Base-by-base conservation (phyloP, 768 basidiomycete species). In the Lentinula guzmanii region DNA sequence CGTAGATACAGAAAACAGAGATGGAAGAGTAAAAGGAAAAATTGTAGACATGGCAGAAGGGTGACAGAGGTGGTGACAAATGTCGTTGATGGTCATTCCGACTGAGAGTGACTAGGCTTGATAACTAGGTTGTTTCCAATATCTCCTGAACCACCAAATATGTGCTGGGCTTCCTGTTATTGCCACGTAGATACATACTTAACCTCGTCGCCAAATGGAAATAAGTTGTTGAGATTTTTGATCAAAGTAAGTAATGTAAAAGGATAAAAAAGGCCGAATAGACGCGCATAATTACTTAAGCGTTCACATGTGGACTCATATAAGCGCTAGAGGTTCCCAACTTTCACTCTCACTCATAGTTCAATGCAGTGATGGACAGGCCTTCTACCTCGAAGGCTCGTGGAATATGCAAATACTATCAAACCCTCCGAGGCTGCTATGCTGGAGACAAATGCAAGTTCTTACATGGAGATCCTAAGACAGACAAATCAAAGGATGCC, bases 371-470 rank as follows among this genome's bases (percentile, higher is more conserved):
- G 18, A 77, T 76, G 75, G 71, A 75, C 60, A 82, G 89, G 46
- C 90, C 87, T 41, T 71, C 74, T 61, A 91, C 89, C 50, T 87
- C 87, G 41, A 91, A 85, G 68, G 71, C 89, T 10, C 80, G 90
- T 52, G 90, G 90, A 0, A 68, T 85, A 50, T 93, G 91, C 75
- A 77, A 76, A 55, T 92, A 88, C 69, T 90, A 89, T 68, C 72
- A 75, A 13, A 78, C 81, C 18, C 70, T 78, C 0, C 76, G 87
- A 53, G 91, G 91, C 7, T 93, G 91, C 73, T 89, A 84, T 63
- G 79, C 84, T 6, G 86, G 84, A 39, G 72, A 83, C 56, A 71
- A 71, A 5, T 93, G 91, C 84, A 91, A 89, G 76, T 93, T 92
- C 71, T 76, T 89, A 10, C 91, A 93, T 63, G 83, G 82, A 52